phyloP scores from a whole-genome alignment of 306 rosid genomes.

The Trifolium dubium region DNA sequence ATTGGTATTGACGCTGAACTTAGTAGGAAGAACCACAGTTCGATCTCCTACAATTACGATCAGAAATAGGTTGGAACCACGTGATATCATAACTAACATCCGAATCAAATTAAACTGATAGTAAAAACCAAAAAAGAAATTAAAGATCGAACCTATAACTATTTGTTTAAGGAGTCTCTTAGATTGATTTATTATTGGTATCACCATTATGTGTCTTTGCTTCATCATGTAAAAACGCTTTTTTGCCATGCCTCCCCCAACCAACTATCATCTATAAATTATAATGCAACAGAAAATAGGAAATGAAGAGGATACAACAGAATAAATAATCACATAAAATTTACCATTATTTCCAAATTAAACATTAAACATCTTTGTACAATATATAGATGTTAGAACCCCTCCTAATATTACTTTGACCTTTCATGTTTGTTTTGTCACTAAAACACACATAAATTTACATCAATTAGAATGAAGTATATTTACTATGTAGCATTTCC shows the following conservation, averaged over 20 bases:
- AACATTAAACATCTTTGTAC: slow-evolving; percentile 42
- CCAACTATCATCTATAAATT: no score
- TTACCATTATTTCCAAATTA: slow-evolving; percentile 44
- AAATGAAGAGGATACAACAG: slow-evolving; percentile 9
- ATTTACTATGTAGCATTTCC: slow-evolving; percentile 22
- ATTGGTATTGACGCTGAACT: no score
- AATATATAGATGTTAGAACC: slow-evolving; percentile 37
- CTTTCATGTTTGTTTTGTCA: slow-evolving; percentile 34
- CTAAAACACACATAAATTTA: slow-evolving; percentile 39
- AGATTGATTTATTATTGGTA: no score
- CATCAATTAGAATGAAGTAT: slow-evolving; percentile 36
- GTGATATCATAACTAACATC: no score
- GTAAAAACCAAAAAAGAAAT: no score
- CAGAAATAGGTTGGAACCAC: no score
- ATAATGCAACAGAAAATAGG: not conserved
- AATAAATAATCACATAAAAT: slow-evolving; percentile 26
- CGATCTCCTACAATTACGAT: no score
- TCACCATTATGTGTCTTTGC: not conserved
- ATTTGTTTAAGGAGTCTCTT: no score
- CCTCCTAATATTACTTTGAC: slow-evolving; percentile 31
- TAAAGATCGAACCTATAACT: no score
- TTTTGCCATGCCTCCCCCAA: not conserved
- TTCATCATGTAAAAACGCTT: slow-evolving; percentile 9
- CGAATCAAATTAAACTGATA: no score
- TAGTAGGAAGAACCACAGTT: no score